Evolutionary conservation across 768 basidiomycete genomes (phyloP), one percentile per base, ranked within the genome.

Genomic region (Suillus hirtellus): DNA sequence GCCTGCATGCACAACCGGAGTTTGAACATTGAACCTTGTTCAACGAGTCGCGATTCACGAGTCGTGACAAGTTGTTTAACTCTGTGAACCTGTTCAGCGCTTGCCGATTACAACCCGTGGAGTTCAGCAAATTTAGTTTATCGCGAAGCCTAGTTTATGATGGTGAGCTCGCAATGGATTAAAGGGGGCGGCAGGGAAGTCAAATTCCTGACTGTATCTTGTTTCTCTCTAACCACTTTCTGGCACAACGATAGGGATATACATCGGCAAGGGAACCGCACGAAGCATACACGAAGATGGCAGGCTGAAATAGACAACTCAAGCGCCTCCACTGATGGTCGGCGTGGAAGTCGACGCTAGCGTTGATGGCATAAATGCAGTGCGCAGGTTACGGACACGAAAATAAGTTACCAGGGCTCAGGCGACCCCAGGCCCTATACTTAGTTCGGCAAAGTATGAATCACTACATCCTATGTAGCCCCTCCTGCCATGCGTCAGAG

Each of bases 401-500:
- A 19, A 53, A 34, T 53, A 11, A 31, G n/a, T n/a, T 31, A 31
- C 31, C 31, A 31, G 4, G 31, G 31, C 31, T 27, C 17, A 34
- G 50, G 9, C 47, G 21, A 24, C 43, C 2, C 40, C 6, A 35
- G 35, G 35, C 35, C 35, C 9, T 50, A 53, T 53, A 53, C 52
- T 34, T 53, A 34, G 31, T 14, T 19, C 17, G 52, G 52, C 19
- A 11, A n/a, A 35, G 31, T n/a, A 19, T 35, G 35, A 10, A 35
- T 8, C 35, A 8, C 9, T 9, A 35, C 35, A 35, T 35, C 35
- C 35, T 35, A 35, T 35, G 35, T 35, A 35, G 35, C 9, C 9
- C 35, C 35, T 35, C 35, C 61, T 52, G 43, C 62, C 61, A 55
- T 31, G 31, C 17, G 56, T 69, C 7, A 68, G 68, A 52, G 67